A percentile compares a stretch with the other conserved stretches of the same genome.
These are phyloP conservation scores for Alternaria dauci DNA, from an alignment of 2,329 filamentous ascomycete genomes.

Conservation along the genomic window DNA sequence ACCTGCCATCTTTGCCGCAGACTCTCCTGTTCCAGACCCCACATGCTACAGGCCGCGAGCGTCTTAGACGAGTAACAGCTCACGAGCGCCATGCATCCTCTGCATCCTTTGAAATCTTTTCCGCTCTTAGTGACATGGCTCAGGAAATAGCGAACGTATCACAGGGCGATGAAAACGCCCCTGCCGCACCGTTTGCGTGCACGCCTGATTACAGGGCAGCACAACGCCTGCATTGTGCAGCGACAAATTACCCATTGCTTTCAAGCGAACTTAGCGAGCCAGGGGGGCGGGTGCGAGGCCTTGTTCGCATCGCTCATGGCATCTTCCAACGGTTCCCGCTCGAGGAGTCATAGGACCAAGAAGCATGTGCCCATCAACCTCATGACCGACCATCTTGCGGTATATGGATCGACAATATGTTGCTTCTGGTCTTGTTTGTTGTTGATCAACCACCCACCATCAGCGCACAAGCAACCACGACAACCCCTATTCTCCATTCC, in stretches of 20 bases:
- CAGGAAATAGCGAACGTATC: conserved; percentile 9
- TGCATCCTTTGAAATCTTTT: conserved; percentile 7
- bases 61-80: conserved; percentile 2
- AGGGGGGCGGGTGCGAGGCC: neutral
- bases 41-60: neutral
- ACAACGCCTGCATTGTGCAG: conserved; percentile 1
- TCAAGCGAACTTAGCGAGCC: neutral
- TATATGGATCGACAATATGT: neutral
- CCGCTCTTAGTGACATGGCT: conserved; percentile 8
- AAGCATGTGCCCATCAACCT: neutral
- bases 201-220: conserved; percentile 9
- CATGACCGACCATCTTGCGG: neutral
- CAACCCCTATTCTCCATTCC: conserved; percentile 2
- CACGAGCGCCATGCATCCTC: conserved; percentile 15
- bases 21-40: neutral
- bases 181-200: conserved; percentile 12
- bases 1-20: neutral
- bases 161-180: conserved; percentile 4
- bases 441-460: neutral
- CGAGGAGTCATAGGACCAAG: neutral
- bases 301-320: neutral
- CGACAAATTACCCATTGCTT: conserved; percentile 4
- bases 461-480: neutral
- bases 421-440: conserved; percentile 4
- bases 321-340: neutral